These are phyloP conservation scores for Hyaloscypha finlandica DNA, from an alignment of 495 filamentous ascomycete genomes.

Conservation along the genomic window DNA sequence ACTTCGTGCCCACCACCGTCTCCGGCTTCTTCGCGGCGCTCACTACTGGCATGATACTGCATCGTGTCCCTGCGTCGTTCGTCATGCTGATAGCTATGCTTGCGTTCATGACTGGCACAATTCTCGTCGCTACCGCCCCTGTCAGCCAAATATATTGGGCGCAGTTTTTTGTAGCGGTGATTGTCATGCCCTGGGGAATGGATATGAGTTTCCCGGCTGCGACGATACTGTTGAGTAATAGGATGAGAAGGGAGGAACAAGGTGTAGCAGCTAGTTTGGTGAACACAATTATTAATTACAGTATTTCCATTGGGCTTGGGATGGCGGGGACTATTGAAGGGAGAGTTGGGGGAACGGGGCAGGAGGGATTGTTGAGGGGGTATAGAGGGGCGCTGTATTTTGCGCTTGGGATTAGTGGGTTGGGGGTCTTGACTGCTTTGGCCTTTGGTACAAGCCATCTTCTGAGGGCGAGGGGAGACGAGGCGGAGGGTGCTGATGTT, in stretches of 20 bases:
- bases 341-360: conserved; percentile 48
- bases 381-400: conserved; percentile 61
- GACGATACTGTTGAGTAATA: conserved; percentile 60
- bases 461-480: conserved; percentile 1
- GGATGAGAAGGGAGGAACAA: conserved; percentile 59
- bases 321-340: conserved; percentile 65
- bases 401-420: conserved; percentile 57
- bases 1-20: conserved; percentile 45
- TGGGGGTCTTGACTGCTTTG: conserved; percentile 7
- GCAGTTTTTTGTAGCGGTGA: conserved; percentile 55
- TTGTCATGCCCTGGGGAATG: conserved; percentile 64
- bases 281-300: conserved; percentile 66
- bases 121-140: conserved; percentile 49
- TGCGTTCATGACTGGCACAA: conserved; percentile 47
- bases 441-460: conserved; percentile 5
- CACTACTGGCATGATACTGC: conserved; percentile 48
- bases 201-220: conserved; percentile 62
- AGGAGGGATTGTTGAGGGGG: conserved; percentile 46
- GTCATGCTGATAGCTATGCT: conserved; percentile 54
- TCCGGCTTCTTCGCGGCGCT: conserved; percentile 52
- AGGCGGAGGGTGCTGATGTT: background rate
- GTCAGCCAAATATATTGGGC: conserved; percentile 61
- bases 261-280: conserved; percentile 66
- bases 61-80: conserved; percentile 42
- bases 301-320: conserved; percentile 65